Base-by-base conservation (phyloP, 768 basidiomycete species). In the Imleria badia region DNA sequence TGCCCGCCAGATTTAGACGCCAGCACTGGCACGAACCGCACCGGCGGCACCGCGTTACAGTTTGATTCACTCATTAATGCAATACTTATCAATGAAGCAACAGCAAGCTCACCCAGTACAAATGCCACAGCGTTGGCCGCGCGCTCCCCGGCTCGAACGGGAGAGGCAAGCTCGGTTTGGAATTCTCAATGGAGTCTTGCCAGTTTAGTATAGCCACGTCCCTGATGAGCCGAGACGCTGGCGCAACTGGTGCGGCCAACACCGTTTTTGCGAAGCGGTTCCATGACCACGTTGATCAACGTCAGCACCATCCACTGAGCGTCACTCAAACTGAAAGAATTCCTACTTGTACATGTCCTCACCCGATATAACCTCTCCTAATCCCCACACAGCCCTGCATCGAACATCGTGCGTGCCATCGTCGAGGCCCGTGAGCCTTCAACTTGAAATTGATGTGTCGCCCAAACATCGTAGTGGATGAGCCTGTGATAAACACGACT, bases 81-180 rank as follows among this genome's bases (percentile, higher is more conserved):
- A 38, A 26, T 30, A 17, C 29, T 3, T 26, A 26, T n/a, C 26
- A 26, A 26, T 17, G 36, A 38, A 29, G n/a, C 17, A 22, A 47
- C 54, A 48, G 46, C 44, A 62, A 41, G 11, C 56, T 36, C 42
- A 48, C 51, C 40, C 19, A 19, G 15, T 14, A 36, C 31, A 9
- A 34, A 26, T 26, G 26, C 38, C 17, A 17, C 20, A 39, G 31
- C 12, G n/a, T 12, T 12, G n/a, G 19, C n/a, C n/a, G n/a, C n/a
- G n/a, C 5, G 7, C 12, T 22, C 26, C 35, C 17, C 26, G 8
- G 12, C 41, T 30, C 14, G 5, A 29, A 50, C 5, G 6, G n/a
- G 43, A 14, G 43, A 9, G 12, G 40, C 10, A 6, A 23, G 43
- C 19, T 48, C 39, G 29, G 50, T 46, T 59, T 59, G 57, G 58